Base-by-base conservation (phyloP, 1,284 basidiomycete species). In the Cryptococcus amylolentus region DNA sequence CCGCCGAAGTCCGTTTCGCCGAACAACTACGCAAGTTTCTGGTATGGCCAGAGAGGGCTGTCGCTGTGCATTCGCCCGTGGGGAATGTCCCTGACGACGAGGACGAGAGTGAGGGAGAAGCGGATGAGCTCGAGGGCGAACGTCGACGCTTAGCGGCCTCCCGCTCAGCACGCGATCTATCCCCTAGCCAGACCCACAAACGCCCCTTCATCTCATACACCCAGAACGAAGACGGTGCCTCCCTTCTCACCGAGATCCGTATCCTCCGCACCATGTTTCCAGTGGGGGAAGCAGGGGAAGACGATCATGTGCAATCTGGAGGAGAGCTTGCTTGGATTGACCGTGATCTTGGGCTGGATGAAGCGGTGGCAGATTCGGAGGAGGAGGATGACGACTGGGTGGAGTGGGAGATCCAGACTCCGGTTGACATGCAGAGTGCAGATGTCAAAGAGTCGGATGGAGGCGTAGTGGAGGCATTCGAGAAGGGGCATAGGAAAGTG, bases 151-250 rank as follows among this genome's bases (percentile, higher is more conserved):
- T 35, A 35, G n/a, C 20, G 14, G 2, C 41, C 20, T 13, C 41
- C 7, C 41, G 41, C 41, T 23, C n/a, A n/a, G 9, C 16, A 16
- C 8, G 41, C n/a, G 20, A n/a, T 8, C 16, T 8, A 23, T 42
- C 41, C 8, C 41, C n/a, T 13, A n/a, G n/a, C 5, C 41, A n/a
- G 14, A 13, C 9, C 16, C 41, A 13, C 41, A 51, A 39, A 14
- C 55, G 72, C 12, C 72, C 75, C 2, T 77, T 77, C 55, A 59
- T 76, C 35, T 65, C 63, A 9, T 75, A 70, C 51, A 74, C 75
- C 0, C 57, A 69, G 23, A 76, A 71, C 4, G 63, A 67, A 35
- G 73, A 76, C 46, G 75, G 72, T 0, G 57, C 66, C 20, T 67
- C 65, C 20, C 58, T 76, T 5, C 42, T 70, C 10, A 75, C 74